phyloP scores from a whole-genome alignment of 176 grass and related monocot species.

The Echinochloa phyllopogon region DNA sequence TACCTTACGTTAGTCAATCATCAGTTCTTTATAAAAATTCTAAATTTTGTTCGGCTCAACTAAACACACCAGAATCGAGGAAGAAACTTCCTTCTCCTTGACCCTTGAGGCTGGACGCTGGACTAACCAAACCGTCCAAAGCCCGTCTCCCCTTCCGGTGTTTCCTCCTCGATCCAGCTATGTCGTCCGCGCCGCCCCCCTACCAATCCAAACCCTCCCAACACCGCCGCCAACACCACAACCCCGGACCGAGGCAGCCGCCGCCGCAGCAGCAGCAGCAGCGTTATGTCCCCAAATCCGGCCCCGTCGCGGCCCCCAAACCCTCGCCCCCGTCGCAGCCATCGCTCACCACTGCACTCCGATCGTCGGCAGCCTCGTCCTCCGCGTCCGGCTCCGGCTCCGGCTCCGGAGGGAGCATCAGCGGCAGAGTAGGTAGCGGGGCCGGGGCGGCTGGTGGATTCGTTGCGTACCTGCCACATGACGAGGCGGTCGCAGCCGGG shows the following conservation, averaged over 20 bases:
- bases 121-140: neutral
- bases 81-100: slow-evolving; percentile 25
- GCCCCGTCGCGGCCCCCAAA: slow-evolving; percentile 36
- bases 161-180: slow-evolving; percentile 54
- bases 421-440: neutral
- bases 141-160: slow-evolving; percentile 11
- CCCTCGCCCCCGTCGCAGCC: slow-evolving; percentile 46
- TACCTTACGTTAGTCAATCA: too few species aligned
- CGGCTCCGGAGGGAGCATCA: neutral
- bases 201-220: slow-evolving; percentile 48
- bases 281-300: slow-evolving; percentile 64
- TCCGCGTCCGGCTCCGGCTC: slow-evolving; percentile 45
- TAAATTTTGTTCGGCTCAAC: too few species aligned
- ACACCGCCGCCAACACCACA: slow-evolving; percentile 46
- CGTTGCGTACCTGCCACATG: slow-evolving; percentile 85
- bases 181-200: slow-evolving; percentile 51
- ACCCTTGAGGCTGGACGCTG: neutral
- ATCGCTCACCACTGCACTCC: slow-evolving; percentile 63
- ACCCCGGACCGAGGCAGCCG: slow-evolving; percentile 40
- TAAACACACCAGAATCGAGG: slow-evolving; percentile 1
- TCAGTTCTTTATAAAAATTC: too few species aligned
- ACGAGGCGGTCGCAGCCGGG: slow-evolving; percentile 87
- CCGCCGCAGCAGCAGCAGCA: slow-evolving; percentile 47
- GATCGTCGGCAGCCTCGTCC: slow-evolving; percentile 55
- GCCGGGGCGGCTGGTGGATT: slow-evolving; percentile 46